phyloP scores from a whole-genome alignment of 305 asterid genomes.

The Fraxinus paxiana region DNA sequence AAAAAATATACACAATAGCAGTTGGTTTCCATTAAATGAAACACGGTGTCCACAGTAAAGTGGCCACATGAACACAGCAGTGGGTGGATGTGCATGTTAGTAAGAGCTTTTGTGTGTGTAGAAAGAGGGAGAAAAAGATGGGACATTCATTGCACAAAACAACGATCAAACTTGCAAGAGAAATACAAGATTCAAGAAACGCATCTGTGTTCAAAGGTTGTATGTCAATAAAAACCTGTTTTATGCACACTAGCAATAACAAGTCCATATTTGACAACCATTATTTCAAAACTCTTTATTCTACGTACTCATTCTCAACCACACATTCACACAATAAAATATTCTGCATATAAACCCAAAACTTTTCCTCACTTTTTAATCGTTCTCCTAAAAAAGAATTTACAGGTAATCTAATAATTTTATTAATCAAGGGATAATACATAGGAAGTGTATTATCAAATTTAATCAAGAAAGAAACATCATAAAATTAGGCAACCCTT shows the following conservation, averaged over 20 bases:
- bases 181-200: background rate
- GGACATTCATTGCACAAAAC: background rate
- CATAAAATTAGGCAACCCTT: background rate
- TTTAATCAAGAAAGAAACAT: background rate
- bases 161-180: background rate
- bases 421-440: background rate
- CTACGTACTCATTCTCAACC: background rate
- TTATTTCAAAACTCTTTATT: background rate
- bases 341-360: background rate
- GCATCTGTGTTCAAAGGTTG: background rate
- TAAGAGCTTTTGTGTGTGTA: background rate
- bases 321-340: background rate
- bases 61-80: background rate
- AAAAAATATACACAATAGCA: background rate
- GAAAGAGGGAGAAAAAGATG: background rate
- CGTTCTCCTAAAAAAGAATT: background rate
- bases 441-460: background rate
- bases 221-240: background rate
- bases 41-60: background rate
- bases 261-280: background rate
- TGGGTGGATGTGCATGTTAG: background rate
- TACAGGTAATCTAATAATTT: background rate
- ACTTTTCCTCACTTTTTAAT: background rate
- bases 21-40: background rate
- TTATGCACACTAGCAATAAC: background rate